These are phyloP conservation scores for Eucalyptus paniculata DNA, from an alignment of 345 rosid genomes.

Conservation along the genomic window DNA sequence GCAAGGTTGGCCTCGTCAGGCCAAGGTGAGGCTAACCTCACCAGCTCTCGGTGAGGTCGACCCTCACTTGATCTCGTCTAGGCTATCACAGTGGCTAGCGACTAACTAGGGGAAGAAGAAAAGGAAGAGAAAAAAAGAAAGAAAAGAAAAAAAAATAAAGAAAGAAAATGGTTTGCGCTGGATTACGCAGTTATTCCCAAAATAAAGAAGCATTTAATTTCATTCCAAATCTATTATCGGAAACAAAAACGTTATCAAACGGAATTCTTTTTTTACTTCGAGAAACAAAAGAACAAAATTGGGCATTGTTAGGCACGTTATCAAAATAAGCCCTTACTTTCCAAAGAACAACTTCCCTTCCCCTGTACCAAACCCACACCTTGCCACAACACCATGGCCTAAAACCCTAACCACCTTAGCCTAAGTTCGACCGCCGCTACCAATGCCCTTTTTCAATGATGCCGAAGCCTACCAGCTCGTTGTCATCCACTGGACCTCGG, in stretches of 20 bases:
- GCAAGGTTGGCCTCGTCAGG: rapidly evolving
- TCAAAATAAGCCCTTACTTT: too few species aligned
- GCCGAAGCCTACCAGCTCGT: not conserved
- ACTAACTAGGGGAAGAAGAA: too few species aligned
- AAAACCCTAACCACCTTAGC: not conserved
- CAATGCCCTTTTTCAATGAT: not conserved
- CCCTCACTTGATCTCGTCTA: too few species aligned
- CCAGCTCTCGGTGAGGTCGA: rapidly evolving
- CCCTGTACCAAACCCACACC: not conserved
- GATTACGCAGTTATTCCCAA: rapidly evolving
- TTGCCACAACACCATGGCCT: not conserved
- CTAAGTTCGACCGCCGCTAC: not conserved
- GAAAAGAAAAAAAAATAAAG: too few species aligned
- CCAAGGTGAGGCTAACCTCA: too few species aligned
- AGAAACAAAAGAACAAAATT: too few species aligned
- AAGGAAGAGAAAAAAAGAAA: rapidly evolving
- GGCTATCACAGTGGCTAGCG: too few species aligned
- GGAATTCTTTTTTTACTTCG: rapidly evolving
- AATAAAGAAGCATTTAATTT: too few species aligned
- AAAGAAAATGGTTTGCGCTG: rapidly evolving
- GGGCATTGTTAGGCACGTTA: rapidly evolving
- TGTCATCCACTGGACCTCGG: not conserved
- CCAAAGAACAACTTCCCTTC: not conserved
- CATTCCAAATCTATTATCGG: rapidly evolving
- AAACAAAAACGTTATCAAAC: too few species aligned